Evolutionary conservation across 202 grass and related monocot genomes (phyloP), one percentile per base, ranked within the genome.

Genomic region (Setaria italica): DNA sequence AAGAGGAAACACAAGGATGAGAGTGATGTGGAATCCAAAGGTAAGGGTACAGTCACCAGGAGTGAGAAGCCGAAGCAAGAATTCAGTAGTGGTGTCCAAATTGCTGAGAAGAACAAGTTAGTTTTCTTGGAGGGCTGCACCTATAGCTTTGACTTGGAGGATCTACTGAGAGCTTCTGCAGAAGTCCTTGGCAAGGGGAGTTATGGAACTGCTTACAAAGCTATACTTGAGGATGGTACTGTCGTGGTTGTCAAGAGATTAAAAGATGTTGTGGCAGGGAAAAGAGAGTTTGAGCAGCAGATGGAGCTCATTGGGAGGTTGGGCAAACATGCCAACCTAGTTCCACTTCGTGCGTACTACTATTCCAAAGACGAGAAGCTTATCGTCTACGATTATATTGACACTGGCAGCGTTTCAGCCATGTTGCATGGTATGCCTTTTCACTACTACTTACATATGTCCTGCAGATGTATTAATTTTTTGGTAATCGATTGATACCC

Each of bases 321-420:
- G 70, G 92, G 97, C 7, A 90, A 81, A 65, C 89, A 91, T 63
- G 77, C 89, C 41, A 94, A 94, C 84, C 85, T 99, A 8, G 77
- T 93, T 33, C 89, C 90, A 2, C 87, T 99, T 59, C 88, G 90
- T 55, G 97, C 97, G 39, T 99, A 97, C 87, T 99, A 93, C 89
- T 99, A 96, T 91, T 99, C 97, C 0, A 99, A 99, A 83, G 97
- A 99, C 7, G 97, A 99, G 92, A 99, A 97, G 92, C 97, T 99
- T 74, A 74, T 97, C 0, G 97, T 99, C 81, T 94, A 93, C 1
- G 94, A 99, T 78, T 89, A 94, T 58, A 78, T 97, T 88, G 41
- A 88, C 4, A 86, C 80, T 8, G 85, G 91, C 80, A 97, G 90
- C 53, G 81, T 97, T 60, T 97, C 92, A n/a, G 62, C 85, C 43